These are phyloP conservation scores for Suillus lakei DNA, from an alignment of 768 basidiomycete genomes.

Conservation along the genomic window DNA sequence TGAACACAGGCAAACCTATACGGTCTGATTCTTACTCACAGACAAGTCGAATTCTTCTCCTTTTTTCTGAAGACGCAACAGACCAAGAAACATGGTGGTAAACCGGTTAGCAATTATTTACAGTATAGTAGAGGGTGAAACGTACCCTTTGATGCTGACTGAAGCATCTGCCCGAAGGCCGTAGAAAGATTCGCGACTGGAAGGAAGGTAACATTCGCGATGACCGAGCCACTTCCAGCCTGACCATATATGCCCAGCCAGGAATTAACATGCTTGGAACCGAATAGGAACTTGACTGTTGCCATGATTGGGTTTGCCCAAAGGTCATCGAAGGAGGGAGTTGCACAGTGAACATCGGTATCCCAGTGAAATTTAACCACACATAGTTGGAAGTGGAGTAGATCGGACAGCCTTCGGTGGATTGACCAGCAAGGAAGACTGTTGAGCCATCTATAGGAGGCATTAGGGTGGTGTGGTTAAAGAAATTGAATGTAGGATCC, in stretches of 20 bases:
- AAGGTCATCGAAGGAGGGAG: slow-evolving; percentile 2
- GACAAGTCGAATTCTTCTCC: slow-evolving; percentile 25
- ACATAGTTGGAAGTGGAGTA: background rate
- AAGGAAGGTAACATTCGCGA: slow-evolving; percentile 6
- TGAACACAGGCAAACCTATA: background rate
- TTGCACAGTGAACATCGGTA: slow-evolving; percentile 18
- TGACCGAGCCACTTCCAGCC: background rate
- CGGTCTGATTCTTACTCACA: background rate
- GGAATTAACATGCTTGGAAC: slow-evolving; percentile 16
- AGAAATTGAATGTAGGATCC: slow-evolving; percentile 11
- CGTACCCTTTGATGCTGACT: slow-evolving; percentile 26
- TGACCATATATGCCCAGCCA: slow-evolving; percentile 15
- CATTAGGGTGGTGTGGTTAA: slow-evolving; percentile 27
- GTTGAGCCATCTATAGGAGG: slow-evolving; percentile 26
- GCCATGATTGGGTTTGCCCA: slow-evolving; percentile 19
- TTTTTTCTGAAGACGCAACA: slow-evolving; percentile 27
- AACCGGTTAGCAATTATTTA: background rate
- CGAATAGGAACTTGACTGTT: slow-evolving; percentile 24
- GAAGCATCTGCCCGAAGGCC: slow-evolving; percentile 25
- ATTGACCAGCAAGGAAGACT: slow-evolving; percentile 25
- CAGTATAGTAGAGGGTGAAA: background rate
- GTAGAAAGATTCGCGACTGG: slow-evolving; percentile 22
- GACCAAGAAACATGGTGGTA: slow-evolving; percentile 16
- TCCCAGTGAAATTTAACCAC: slow-evolving; percentile 18
- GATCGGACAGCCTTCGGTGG: slow-evolving; percentile 22